phyloP scores from a whole-genome alignment of 2,329 filamentous ascomycete genomes.

The Penicillium sp. region DNA sequence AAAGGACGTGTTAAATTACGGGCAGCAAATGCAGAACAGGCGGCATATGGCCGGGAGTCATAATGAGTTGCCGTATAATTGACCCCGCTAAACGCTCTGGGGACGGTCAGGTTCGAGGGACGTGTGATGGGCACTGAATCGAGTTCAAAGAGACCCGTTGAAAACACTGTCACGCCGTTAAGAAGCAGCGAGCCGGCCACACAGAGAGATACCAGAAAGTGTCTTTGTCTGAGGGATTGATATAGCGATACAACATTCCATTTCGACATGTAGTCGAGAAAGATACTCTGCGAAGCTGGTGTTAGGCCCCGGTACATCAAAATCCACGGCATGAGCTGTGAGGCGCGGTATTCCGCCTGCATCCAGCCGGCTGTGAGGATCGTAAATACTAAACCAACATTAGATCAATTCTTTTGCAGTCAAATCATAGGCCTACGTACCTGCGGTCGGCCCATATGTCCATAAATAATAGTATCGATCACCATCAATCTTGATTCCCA shows the following conservation, averaged over 20 bases:
- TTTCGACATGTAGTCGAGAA: conserved; percentile 12
- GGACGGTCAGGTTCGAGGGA: not conserved
- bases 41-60: not conserved
- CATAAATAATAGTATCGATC: conserved; percentile 3
- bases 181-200: conserved; percentile 1
- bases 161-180: conserved; percentile 3
- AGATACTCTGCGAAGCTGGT: conserved; percentile 8
- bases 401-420: not conserved
- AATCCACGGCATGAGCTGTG: conserved; percentile 14
- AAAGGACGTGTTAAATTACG: conserved; percentile 1
- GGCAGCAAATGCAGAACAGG: not conserved
- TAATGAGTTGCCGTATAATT: not conserved
- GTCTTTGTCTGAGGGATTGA: conserved; percentile 8
- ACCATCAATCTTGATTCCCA: conserved; percentile 2
- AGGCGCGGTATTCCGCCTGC: conserved; percentile 12
- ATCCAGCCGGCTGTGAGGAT: conserved; percentile 7
- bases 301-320: conserved; percentile 7
- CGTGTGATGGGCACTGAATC: not conserved
- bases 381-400: conserved; percentile 5
- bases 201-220: conserved; percentile 12
- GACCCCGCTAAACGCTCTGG: not conserved
- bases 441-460: conserved; percentile 14
- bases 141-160: conserved; percentile 5
- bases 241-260: conserved; percentile 10
- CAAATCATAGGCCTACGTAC: not conserved